phyloP scores from a whole-genome alignment of 176 grass and related monocot species.

The Ensete glaucum region DNA sequence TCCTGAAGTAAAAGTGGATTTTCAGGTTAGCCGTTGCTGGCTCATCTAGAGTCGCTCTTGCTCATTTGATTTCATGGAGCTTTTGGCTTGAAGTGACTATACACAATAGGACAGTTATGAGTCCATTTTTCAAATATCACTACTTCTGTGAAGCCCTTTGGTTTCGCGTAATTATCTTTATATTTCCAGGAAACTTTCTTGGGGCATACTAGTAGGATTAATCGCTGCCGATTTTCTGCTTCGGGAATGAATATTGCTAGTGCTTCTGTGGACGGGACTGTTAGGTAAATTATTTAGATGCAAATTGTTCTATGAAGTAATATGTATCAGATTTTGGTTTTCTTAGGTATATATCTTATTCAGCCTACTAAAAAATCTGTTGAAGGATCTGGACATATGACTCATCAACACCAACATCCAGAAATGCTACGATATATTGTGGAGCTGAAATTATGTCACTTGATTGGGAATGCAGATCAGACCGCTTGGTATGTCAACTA shows the following conservation, averaged over 20 bases:
- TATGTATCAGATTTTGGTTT: not conserved
- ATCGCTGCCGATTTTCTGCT: conserved; percentile 79
- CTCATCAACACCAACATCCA: conserved; percentile 79
- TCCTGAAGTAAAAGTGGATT: conserved; percentile 82
- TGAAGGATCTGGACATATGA: conserved; percentile 94
- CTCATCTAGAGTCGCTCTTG: not conserved
- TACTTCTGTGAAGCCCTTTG: not conserved
- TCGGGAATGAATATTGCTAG: conserved; percentile 91
- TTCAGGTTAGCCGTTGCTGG: conserved; percentile 50
- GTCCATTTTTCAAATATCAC: not conserved
- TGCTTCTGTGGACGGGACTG: conserved; percentile 89
- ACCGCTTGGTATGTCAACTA: conserved; percentile 63
- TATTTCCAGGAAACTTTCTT: conserved; percentile 87
- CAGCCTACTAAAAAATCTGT: conserved; percentile 17
- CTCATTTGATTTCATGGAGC: not conserved
- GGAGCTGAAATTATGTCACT: conserved; percentile 83
- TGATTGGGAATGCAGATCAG: conserved; percentile 99
- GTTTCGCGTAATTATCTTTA: not conserved
- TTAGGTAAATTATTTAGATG: conserved; percentile 49
- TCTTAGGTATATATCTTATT: conserved; percentile 21
- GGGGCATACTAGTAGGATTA: conserved; percentile 93
- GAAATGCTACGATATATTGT: conserved; percentile 98
- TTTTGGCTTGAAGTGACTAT: too few species aligned
- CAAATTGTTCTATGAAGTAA: not conserved
- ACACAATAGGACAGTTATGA: too few species aligned